A percentile compares a stretch with the other conserved stretches of the same genome.
phyloP scores from a whole-genome alignment of 2,329 filamentous ascomycete species.

The Botrytis deweyae region DNA sequence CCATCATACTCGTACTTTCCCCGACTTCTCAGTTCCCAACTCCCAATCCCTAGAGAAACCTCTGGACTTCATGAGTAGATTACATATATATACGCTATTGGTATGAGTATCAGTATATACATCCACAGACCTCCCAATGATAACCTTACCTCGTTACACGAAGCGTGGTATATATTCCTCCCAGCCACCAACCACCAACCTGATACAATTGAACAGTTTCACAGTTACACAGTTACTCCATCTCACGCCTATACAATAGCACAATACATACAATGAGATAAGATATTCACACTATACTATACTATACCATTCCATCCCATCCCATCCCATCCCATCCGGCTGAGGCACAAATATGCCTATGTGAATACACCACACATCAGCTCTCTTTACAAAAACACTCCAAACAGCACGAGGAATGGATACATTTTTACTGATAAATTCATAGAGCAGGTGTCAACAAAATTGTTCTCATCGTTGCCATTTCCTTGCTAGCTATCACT shows the following conservation, averaged over 20 bases:
- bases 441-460: not conserved
- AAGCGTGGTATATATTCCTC: too few relatives aligned
- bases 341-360: not conserved
- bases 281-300: not conserved
- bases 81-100: not conserved
- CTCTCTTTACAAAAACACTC: not conserved
- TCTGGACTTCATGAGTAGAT: not conserved
- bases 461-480: not conserved
- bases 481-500: not conserved
- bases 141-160: too few relatives aligned
- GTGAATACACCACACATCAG: not conserved
- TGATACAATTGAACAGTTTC: not conserved
- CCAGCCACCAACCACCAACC: not conserved
- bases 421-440: not conserved
- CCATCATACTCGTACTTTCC: not conserved
- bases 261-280: not conserved
- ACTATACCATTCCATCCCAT: not conserved
- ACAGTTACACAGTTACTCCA: too few relatives aligned
- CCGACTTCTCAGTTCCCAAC: not conserved
- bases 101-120: too few relatives aligned
- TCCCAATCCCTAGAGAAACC: not conserved
- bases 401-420: not conserved
- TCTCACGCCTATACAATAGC: not conserved
- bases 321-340: not conserved
- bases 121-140: too few relatives aligned